Conservation (phyloP, 257 asterid genomes). For the Lithospermum erythrorhizon region DNA sequence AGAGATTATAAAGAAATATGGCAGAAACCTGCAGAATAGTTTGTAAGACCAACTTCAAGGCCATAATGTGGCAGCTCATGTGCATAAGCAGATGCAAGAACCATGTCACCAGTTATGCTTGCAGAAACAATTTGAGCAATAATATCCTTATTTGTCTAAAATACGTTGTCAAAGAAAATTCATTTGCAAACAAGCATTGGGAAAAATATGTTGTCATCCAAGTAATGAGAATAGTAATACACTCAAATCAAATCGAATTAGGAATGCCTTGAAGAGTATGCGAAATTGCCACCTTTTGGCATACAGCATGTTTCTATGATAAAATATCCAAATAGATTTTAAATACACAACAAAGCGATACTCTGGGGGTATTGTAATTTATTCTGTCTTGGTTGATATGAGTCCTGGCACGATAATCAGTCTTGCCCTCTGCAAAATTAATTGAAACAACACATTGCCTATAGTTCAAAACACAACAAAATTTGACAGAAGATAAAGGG, state of each 20-base stretch:
- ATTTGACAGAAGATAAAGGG: too few relatives aligned
- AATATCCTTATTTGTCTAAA: slow-evolving; percentile 57
- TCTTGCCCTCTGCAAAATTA: slow-evolving; percentile 46
- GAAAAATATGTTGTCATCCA: too few relatives aligned
- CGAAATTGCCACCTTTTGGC: too few relatives aligned
- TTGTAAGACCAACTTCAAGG: slow-evolving; percentile 57
- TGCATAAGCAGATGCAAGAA: slow-evolving; percentile 53
- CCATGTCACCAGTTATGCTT: slow-evolving; percentile 54
- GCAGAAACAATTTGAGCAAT: slow-evolving; percentile 58
- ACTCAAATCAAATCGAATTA: neutral
- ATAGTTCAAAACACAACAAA: neutral
- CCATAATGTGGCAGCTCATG: slow-evolving; percentile 61
- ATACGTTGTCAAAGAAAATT: slow-evolving; percentile 21
- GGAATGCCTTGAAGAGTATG: too few relatives aligned
- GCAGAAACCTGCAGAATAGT: slow-evolving; percentile 52
- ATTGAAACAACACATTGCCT: neutral
- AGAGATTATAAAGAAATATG: neutral
- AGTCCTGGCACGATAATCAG: slow-evolving; percentile 67
- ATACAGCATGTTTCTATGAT: too few relatives aligned
- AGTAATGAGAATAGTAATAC: neutral
- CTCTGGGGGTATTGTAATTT: slow-evolving; percentile 70
- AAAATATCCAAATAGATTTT: slow-evolving; percentile 47
- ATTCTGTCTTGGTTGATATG: slow-evolving; percentile 67
- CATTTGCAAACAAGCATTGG: neutral
- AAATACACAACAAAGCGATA: slow-evolving; percentile 56